Evolutionary conservation across 2,329 filamentous ascomycete species (phyloP).

Genomic region (Botrytis byssoidea): DNA sequence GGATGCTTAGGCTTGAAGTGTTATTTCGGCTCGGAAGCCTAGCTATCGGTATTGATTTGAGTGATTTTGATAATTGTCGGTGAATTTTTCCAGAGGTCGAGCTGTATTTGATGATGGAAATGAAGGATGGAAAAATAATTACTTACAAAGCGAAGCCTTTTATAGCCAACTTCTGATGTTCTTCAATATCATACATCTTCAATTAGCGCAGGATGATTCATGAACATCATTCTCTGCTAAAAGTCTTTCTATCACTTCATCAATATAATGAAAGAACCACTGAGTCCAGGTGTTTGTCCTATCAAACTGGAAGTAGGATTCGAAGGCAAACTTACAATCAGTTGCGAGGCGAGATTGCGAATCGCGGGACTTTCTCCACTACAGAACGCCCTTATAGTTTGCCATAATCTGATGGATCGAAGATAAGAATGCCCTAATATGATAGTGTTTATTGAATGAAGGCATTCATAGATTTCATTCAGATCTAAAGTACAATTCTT

Average conservation of each 20-base stretch:
- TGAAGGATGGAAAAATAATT: not conserved
- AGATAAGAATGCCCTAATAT: not conserved
- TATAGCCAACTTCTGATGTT: not conserved
- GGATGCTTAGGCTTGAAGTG: not conserved
- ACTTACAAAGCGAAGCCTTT: not conserved
- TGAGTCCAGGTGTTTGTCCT: not conserved
- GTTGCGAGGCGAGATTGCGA: not conserved
- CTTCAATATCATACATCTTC: not conserved
- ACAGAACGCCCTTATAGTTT: too few species aligned
- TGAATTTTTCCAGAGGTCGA: not conserved
- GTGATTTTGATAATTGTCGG: not conserved
- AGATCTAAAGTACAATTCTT: too few species aligned
- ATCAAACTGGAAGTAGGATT: not conserved
- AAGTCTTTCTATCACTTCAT: fast-evolving
- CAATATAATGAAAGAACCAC: not conserved
- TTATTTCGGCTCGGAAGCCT: too few species aligned
- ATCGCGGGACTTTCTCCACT: too few species aligned
- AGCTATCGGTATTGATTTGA: not conserved
- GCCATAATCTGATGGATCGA: not conserved
- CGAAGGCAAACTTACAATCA: not conserved
- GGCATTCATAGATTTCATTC: not conserved
- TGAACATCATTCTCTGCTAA: not conserved
- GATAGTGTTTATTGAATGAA: not conserved
- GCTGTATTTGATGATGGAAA: not conserved
- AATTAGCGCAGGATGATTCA: not conserved